Conservation (phyloP, 176 grass and related monocot species). For the Poa pratensis region DNA sequence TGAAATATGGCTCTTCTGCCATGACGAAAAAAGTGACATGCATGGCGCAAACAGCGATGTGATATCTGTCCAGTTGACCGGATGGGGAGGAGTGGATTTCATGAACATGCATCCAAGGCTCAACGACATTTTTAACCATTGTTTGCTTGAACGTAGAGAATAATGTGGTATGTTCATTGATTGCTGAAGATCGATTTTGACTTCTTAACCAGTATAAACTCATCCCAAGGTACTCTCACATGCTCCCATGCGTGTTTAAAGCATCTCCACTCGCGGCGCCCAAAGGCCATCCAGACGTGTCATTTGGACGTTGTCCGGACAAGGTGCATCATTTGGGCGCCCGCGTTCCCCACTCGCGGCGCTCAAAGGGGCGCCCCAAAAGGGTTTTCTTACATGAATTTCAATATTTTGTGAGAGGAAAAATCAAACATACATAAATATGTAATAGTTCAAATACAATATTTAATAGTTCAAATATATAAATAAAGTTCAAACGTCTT, state of each 20-base stretch:
- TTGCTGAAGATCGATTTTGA: constrained; percentile 36
- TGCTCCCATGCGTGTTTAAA: constrained; percentile 40
- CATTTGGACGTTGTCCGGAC: too few species aligned
- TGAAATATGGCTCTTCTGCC: background rate
- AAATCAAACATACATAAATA: too few species aligned
- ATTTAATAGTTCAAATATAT: too few species aligned
- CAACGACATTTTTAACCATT: background rate
- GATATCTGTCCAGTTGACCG: background rate
- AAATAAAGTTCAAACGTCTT: too few species aligned
- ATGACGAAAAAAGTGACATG: background rate
- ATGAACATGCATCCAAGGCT: background rate
- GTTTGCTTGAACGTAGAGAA: background rate
- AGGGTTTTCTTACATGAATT: too few species aligned
- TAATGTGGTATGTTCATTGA: constrained; percentile 29
- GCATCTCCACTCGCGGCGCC: too few species aligned
- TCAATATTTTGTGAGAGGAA: too few species aligned
- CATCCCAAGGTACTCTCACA: constrained; percentile 19
- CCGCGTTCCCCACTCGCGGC: too few species aligned
- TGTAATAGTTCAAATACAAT: too few species aligned
- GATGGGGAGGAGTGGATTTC: background rate
- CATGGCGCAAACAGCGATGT: background rate
- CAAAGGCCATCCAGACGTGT: too few species aligned
- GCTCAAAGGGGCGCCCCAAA: too few species aligned
- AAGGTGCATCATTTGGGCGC: too few species aligned
- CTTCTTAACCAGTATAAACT: background rate